Evolutionary conservation across 192 early-diverging fungal genomes (phyloP).

Genomic region (Phycomyces blakesleeanus): DNA sequence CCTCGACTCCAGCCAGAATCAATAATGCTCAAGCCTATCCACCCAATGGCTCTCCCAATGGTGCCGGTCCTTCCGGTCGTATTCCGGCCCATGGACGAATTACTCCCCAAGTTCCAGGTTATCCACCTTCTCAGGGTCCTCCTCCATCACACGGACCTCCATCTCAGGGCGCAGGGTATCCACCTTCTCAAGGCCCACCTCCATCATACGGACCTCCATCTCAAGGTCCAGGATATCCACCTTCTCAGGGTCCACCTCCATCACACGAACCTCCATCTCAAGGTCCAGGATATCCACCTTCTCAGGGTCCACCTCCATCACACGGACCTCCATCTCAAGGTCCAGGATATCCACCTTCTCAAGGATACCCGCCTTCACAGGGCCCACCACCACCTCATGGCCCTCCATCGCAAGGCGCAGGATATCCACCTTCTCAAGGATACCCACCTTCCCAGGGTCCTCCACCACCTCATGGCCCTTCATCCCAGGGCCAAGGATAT

Average conservation of each 20-base stretch:
- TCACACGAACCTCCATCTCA: not conserved
- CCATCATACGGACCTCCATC: constrained; percentile 16
- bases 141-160: not conserved
- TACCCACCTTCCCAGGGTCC: too few species aligned
- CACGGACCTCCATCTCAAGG: not conserved
- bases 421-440: too few species aligned
- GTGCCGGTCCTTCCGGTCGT: not conserved
- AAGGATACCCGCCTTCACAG: constrained; percentile 4
- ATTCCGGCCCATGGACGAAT: not conserved
- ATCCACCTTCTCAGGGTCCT: too few species aligned
- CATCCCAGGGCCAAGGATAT: not conserved
- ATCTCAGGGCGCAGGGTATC: constrained; percentile 7
- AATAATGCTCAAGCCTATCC: not conserved
- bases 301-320: not conserved
- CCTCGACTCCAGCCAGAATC: not conserved
- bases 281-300: too few species aligned
- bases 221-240: not conserved
- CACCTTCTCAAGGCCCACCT: too few species aligned
- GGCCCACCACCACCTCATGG: constrained; percentile 7
- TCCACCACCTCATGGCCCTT: not conserved
- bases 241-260: too few species aligned
- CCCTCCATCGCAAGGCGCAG: not conserved
- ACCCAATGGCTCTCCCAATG: not conserved
- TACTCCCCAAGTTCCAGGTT: not conserved
- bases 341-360: constrained; percentile 6